A percentile compares a stretch with the other conserved stretches of the same genome.
phyloP scores from a whole-genome alignment of 352 stramenopile species.

The Phytophthora boehmeriae region DNA sequence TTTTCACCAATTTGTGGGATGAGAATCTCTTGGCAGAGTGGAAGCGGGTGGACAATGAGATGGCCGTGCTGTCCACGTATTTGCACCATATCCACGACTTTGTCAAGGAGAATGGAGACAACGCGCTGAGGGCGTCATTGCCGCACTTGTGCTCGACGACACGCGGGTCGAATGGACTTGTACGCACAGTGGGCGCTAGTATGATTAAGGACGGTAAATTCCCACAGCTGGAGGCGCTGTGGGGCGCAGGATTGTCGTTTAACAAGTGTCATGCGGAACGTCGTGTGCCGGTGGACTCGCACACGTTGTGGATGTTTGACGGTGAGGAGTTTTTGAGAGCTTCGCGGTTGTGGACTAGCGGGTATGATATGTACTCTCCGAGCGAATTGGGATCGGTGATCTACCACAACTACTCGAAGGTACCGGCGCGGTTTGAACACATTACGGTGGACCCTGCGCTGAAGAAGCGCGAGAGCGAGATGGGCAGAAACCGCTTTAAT shows the following conservation, averaged over 20 bases:
- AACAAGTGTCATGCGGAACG: constrained; percentile 86
- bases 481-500: constrained; percentile 63
- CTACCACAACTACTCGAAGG: constrained; percentile 82
- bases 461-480: constrained; percentile 57
- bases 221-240: constrained; percentile 74
- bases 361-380: constrained; percentile 78
- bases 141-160: constrained; percentile 82
- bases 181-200: constrained; percentile 78
- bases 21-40: constrained; percentile 74
- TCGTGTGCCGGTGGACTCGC: constrained; percentile 73
- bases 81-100: constrained; percentile 86
- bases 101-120: constrained; percentile 79
- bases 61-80: constrained; percentile 85
- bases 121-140: constrained; percentile 59
- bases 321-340: constrained; percentile 73
- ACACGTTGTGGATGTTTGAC: constrained; percentile 84
- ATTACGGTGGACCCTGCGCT: constrained; percentile 48
- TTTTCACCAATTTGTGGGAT: constrained; percentile 89
- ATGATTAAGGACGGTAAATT: constrained; percentile 81
- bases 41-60: constrained; percentile 80
- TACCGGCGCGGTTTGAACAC: constrained; percentile 64
- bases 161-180: constrained; percentile 64
- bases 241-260: constrained; percentile 82
- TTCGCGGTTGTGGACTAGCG: constrained; percentile 65
- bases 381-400: constrained; percentile 61